Conservation (phyloP, 805 yeast species). For the Brettanomyces bruxellensis region DNA sequence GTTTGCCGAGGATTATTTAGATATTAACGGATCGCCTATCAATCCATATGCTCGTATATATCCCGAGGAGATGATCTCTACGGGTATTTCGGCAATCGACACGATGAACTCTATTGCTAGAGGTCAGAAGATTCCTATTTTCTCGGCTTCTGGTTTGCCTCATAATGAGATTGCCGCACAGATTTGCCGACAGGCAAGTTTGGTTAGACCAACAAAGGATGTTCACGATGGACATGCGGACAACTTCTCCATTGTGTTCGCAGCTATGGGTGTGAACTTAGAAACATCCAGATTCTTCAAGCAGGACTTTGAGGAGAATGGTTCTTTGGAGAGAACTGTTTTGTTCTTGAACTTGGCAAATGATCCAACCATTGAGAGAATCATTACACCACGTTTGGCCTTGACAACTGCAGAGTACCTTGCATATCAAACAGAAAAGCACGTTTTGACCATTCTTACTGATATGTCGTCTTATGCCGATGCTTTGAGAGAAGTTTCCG, state of each 20-base stretch:
- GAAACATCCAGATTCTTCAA: conserved; percentile 98
- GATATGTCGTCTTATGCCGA: conserved; percentile 99
- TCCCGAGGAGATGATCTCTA: conserved; percentile 99
- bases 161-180: conserved; percentile 99
- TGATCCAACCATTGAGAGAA: conserved; percentile 99
- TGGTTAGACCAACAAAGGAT: conserved; percentile 98
- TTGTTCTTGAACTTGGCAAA: conserved; percentile 95
- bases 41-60: conserved; percentile 97
- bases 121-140: conserved; percentile 99
- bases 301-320: conserved; percentile 99
- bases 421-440: conserved; percentile 99
- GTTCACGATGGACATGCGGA: conserved; percentile 99
- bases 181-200: conserved; percentile 98
- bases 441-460: conserved; percentile 93
- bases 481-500: conserved; percentile 98
- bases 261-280: conserved; percentile 99
- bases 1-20: conserved; percentile 96
- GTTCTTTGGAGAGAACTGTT: conserved; percentile 95
- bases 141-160: conserved; percentile 98
- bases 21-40: conserved; percentile 97
- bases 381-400: conserved; percentile 97
- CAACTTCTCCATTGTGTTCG: conserved; percentile 97
- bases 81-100: conserved; percentile 97
- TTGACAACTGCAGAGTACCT: conserved; percentile 96
- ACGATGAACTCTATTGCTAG: conserved; percentile 99